Evolutionary conservation across 1,284 basidiomycete genomes (phyloP).

Genomic region (Stereum hirsutum): DNA sequence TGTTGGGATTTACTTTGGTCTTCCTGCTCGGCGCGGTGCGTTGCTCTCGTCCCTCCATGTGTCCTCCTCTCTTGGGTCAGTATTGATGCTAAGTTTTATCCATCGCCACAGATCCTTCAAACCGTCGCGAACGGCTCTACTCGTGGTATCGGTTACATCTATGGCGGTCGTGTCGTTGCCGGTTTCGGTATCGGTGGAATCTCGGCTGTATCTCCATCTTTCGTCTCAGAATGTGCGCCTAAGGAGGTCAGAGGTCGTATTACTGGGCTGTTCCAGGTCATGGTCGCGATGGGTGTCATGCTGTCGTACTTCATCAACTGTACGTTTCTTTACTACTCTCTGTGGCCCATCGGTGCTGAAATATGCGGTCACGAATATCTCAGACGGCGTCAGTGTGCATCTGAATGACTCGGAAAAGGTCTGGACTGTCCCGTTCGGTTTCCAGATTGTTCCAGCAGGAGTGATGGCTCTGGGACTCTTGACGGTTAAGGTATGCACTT

Average conservation of each 20-base stretch:
- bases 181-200: constrained; percentile 66
- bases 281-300: constrained; percentile 72
- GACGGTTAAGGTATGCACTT: constrained; percentile 43
- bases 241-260: constrained; percentile 68
- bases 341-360: constrained; percentile 1
- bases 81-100: neutral
- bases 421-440: constrained; percentile 69
- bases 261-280: constrained; percentile 75
- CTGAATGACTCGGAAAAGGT: constrained; percentile 36
- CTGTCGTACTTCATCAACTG: constrained; percentile 72
- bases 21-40: constrained; percentile 63
- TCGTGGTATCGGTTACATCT: constrained; percentile 57
- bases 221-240: constrained; percentile 72
- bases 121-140: constrained; percentile 49
- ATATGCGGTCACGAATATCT: neutral
- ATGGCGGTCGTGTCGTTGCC: constrained; percentile 64
- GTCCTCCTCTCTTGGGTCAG: neutral
- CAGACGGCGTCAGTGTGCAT: constrained; percentile 55
- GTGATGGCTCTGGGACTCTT: constrained; percentile 69
- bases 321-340: constrained; percentile 21
- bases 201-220: constrained; percentile 64
- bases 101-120: constrained; percentile 33
- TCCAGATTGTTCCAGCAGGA: constrained; percentile 72
- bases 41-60: constrained; percentile 14
- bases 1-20: constrained; percentile 49